Conservation (phyloP, 78 protist species). For the Emiliania huxleyi region DNA sequence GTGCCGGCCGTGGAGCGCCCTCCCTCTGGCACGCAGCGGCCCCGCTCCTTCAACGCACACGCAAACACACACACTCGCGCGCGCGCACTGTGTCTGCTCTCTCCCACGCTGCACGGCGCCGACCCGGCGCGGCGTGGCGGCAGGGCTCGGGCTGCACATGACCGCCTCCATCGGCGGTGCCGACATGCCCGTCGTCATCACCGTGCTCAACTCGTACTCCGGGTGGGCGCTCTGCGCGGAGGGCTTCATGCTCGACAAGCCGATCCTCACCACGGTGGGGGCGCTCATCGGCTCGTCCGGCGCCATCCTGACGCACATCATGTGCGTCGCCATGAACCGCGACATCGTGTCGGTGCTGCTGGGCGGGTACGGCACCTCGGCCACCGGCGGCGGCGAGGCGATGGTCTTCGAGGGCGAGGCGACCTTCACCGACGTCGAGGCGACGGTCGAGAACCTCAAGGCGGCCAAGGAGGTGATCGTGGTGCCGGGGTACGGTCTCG, state of each 20-base stretch:
- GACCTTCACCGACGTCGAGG: not conserved
- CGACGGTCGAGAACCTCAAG: not conserved
- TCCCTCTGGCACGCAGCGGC: too few relatives aligned
- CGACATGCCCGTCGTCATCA: slow-evolving; percentile 97
- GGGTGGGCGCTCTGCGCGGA: slow-evolving; percentile 65
- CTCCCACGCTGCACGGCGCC: too few relatives aligned
- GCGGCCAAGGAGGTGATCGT: slow-evolving; percentile 54
- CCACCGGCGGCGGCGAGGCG: not conserved
- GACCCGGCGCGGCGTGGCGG: too few relatives aligned
- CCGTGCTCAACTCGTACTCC: slow-evolving; percentile 91
- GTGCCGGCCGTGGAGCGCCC: too few relatives aligned
- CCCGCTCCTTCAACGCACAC: too few relatives aligned
- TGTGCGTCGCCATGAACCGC: slow-evolving; percentile 96
- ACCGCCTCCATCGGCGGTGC: slow-evolving; percentile 92
- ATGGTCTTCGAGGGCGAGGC: slow-evolving; percentile 14
- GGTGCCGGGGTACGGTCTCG: slow-evolving; percentile 98
- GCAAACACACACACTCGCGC: too few relatives aligned
- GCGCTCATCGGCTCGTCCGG: slow-evolving; percentile 95
- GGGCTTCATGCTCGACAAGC: slow-evolving; percentile 32
- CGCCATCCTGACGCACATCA: slow-evolving; percentile 93
- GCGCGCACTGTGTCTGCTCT: too few relatives aligned
- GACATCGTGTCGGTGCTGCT: slow-evolving; percentile 80
- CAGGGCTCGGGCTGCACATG: slow-evolving; percentile 83
- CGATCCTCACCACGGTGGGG: slow-evolving; percentile 85
- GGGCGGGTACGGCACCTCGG: slow-evolving; percentile 82